phyloP scores from a whole-genome alignment of 2,329 filamentous ascomycete genomes.

The Cytospora piceae region DNA sequence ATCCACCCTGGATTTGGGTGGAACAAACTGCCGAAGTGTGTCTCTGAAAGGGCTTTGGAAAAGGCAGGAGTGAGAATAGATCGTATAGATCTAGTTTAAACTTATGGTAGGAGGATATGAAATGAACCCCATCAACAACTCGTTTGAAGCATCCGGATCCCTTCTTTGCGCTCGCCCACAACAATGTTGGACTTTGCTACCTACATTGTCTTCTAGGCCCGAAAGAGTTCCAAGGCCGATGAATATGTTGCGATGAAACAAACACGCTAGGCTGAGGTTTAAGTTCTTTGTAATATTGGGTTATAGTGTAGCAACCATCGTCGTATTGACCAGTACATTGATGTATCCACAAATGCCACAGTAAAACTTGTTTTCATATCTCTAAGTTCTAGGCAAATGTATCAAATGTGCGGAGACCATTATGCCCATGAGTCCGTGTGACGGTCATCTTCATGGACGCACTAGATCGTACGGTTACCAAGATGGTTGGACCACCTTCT shows the following conservation, averaged over 20 bases:
- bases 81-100: neutral
- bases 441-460: neutral
- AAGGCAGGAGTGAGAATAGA: neutral
- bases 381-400: neutral
- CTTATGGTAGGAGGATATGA: neutral
- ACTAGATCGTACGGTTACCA: neutral
- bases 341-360: no score
- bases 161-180: no score
- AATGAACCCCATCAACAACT: neutral
- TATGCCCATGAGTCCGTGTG: neutral
- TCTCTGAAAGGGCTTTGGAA: neutral
- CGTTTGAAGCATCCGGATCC: neutral
- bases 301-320: no score
- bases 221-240: no score
- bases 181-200: no score
- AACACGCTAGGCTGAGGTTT: no score
- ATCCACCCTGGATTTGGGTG: neutral
- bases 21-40: accelerated
- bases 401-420: neutral
- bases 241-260: no score
- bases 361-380: no score
- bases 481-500: no score
- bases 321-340: no score
- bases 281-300: no score
- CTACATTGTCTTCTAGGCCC: no score